A percentile compares a stretch with the other conserved stretches of the same genome.
phyloP scores from a whole-genome alignment of 2,329 filamentous ascomycete genomes.

The Coniochaeta prunicola region DNA sequence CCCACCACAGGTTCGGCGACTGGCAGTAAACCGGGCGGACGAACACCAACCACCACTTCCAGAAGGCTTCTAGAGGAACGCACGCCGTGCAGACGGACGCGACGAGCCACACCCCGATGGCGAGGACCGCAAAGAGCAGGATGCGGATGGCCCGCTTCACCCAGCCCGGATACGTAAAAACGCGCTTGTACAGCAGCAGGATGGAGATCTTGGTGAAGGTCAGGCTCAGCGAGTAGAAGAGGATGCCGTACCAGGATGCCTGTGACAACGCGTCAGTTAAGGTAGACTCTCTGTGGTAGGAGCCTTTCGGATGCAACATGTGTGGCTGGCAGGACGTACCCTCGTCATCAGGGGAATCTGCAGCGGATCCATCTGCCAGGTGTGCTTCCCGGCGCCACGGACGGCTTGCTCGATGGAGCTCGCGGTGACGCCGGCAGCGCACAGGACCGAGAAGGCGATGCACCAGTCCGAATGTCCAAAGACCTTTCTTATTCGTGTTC shows the following conservation, averaged over 20 bases:
- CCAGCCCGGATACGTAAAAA: slow-evolving; percentile 20
- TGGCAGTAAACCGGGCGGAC: slow-evolving; percentile 13
- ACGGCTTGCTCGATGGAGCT: slow-evolving; percentile 16
- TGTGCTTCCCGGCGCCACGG: slow-evolving; percentile 15
- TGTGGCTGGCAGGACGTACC: neutral
- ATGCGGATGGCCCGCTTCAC: slow-evolving; percentile 21
- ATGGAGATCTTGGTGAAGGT: slow-evolving; percentile 21
- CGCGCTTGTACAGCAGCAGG: slow-evolving; percentile 19
- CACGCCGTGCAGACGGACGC: slow-evolving; percentile 20
- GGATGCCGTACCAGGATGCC: slow-evolving; percentile 19
- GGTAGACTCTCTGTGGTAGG: neutral
- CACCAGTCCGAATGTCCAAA: slow-evolving; percentile 29
- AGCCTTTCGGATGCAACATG: neutral
- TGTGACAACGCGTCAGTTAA: slow-evolving; percentile 1
- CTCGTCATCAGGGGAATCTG: neutral
- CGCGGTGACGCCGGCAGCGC: slow-evolving; percentile 15
- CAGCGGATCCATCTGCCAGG: slow-evolving; percentile 12
- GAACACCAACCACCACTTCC: slow-evolving; percentile 12
- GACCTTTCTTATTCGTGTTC: slow-evolving; percentile 25
- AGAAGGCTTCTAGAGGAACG: slow-evolving; percentile 22
- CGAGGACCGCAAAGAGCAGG: slow-evolving; percentile 15
- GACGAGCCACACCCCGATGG: slow-evolving; percentile 18
- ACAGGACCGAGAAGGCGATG: slow-evolving; percentile 25
- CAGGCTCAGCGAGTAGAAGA: slow-evolving; percentile 20
- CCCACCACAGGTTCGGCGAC: slow-evolving; percentile 15